Conservation (phyloP, 768 basidiomycete species). For the Suillus fuscotomentosus region DNA sequence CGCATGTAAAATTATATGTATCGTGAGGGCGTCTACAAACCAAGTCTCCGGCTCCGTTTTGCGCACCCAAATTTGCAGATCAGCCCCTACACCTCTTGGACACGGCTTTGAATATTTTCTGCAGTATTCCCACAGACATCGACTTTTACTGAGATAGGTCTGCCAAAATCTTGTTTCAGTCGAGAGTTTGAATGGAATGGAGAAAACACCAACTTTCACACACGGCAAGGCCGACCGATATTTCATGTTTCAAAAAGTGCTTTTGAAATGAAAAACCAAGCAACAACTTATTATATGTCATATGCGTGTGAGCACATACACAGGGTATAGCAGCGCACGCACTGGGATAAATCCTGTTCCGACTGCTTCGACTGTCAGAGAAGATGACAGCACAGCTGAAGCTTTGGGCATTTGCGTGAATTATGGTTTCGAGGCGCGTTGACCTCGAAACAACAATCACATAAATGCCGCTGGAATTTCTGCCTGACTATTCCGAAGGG, state of each 20-base stretch:
- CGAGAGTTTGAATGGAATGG: background rate
- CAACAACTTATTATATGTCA: background rate
- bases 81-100: too few relatives aligned
- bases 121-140: background rate
- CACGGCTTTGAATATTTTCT: background rate
- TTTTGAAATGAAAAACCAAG: background rate
- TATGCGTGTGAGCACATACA: background rate
- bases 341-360: background rate
- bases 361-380: background rate
- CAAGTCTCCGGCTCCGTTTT: background rate
- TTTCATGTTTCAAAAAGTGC: background rate
- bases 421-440: background rate
- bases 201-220: background rate
- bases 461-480: background rate
- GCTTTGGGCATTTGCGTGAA: background rate
- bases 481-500: background rate
- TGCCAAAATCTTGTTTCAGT: background rate
- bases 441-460: background rate
- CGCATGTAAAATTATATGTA: background rate
- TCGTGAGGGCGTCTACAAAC: background rate
- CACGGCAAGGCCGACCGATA: background rate
- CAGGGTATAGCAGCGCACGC: background rate
- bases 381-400: background rate
- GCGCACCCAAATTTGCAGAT: background rate
- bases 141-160: background rate